Conservation (phyloP, 148 eudicot genomes). For the Fagopyrum esculentum region DNA sequence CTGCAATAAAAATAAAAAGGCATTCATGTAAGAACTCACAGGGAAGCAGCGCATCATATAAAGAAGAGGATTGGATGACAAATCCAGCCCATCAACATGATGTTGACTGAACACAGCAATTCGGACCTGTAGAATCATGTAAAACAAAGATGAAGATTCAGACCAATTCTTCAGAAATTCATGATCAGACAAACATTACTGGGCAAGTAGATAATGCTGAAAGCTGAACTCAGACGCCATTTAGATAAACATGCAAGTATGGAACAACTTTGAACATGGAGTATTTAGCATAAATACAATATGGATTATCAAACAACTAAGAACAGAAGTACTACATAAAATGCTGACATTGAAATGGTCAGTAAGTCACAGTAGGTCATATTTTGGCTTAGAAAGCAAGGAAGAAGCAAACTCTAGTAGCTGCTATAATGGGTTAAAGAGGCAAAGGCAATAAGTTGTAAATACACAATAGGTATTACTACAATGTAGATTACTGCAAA, state of each 20-base stretch:
- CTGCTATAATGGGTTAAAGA: too few species aligned
- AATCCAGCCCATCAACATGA: slow-evolving; percentile 95
- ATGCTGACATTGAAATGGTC: too few species aligned
- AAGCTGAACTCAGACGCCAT: not conserved
- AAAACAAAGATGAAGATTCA: slow-evolving; percentile 11
- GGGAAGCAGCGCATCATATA: slow-evolving; percentile 98
- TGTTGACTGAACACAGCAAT: slow-evolving; percentile 98
- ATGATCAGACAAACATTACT: not conserved
- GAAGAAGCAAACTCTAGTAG: too few species aligned
- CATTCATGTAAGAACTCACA: slow-evolving; percentile 38
- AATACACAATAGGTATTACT: too few species aligned
- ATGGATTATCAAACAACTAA: not conserved
- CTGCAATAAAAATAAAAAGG: not conserved
- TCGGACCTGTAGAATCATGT: slow-evolving; percentile 59
- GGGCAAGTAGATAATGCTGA: not conserved
- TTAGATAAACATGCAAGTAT: not conserved
- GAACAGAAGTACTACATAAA: too few species aligned
- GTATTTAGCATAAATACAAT: not conserved
- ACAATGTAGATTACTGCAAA: too few species aligned
- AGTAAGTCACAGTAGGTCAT: too few species aligned
- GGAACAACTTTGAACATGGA: not conserved
- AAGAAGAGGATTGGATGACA: slow-evolving; percentile 93
- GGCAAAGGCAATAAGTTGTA: too few species aligned
- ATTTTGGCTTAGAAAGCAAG: too few species aligned
- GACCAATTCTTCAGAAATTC: not conserved